A percentile compares a stretch with the other conserved stretches of the same genome.
Conservation (phyloP, 2,329 filamentous ascomycete species). For the Paecilomyces sp. region DNA sequence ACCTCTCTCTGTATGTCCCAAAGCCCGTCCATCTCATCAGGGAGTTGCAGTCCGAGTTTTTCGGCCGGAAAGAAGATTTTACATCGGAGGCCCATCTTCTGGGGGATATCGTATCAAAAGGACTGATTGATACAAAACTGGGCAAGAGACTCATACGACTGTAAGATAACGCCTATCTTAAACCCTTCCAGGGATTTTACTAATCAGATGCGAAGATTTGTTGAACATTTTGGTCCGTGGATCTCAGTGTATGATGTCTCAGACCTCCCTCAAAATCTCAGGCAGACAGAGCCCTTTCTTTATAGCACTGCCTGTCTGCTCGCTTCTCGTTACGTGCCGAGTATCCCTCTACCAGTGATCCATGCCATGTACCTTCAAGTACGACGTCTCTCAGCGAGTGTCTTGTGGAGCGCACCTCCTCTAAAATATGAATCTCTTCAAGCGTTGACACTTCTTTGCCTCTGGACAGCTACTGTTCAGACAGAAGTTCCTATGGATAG, state of each 20-base stretch:
- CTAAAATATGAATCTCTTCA: constrained; percentile 24
- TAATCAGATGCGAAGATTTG: constrained; percentile 12
- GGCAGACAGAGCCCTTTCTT: constrained; percentile 20
- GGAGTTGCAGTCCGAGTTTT: constrained; percentile 24
- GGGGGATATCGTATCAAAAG: constrained; percentile 19
- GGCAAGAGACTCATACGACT: constrained; percentile 24
- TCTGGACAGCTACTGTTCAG: constrained; percentile 24
- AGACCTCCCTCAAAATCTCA: constrained; percentile 17
- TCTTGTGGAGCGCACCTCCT: constrained; percentile 21
- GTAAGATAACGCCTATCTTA: constrained; percentile 10
- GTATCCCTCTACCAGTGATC: constrained; percentile 18
- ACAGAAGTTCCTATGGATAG: constrained; percentile 27
- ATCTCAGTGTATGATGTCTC: constrained; percentile 22
- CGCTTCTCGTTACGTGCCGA: constrained; percentile 25
- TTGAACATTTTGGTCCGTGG: constrained; percentile 25
- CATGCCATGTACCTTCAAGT: constrained; percentile 24
- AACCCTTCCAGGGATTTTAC: background rate
- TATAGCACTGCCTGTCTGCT: constrained; percentile 27
- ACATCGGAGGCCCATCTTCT: constrained; percentile 15
- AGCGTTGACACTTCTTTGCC: constrained; percentile 22
- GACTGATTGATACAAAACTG: constrained; percentile 22
- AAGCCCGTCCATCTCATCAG: constrained; percentile 25
- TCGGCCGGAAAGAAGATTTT: constrained; percentile 17
- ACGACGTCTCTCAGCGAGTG: constrained; percentile 21
- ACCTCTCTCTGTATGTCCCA: constrained; percentile 14